Evolutionary conservation across 768 basidiomycete species (phyloP), one percentile per base, ranked within the genome.

Genomic region (Serendipita indica): DNA sequence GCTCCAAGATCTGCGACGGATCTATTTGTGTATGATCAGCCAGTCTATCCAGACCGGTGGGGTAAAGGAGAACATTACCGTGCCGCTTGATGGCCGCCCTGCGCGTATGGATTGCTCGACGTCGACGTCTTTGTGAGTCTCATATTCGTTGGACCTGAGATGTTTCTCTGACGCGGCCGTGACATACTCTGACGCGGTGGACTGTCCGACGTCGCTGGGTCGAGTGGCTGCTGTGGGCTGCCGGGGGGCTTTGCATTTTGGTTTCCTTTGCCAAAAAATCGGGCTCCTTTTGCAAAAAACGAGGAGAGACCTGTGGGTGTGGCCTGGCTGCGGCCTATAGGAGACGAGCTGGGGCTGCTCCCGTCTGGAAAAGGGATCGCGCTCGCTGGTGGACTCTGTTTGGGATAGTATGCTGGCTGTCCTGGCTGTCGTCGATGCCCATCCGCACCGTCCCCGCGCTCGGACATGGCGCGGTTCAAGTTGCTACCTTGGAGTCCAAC

Each of bases 1-100:
- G 49, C 49, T 28, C 49, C 49, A 10, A 54, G 49, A 54, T 54
- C 49, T 16, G 32, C 49, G 49, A 54, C 49, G 7, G 49, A 54
- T 54, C 49, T 54, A 27, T n/a, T 54, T 33, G 32, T 20, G 10
- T 3, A 33, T 54, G 10, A 54, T n/a, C 25, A 20, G 22, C 20
- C 22, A 46, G 30, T 33, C 4, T 10, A 33, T 12, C 7, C n/a
- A 7, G 32, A 28, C 25, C 35, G 10, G n/a, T n/a, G 10, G 35
- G n/a, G n/a, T n/a, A 37, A 33, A 28, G 4, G 22, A 16, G n/a
- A 12, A 33, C 22, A 18, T 54, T 28, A 54, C 49, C 49, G 22
- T n/a, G 49, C 49, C n/a, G 22, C 49, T 28, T 25, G n/a, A 30
- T 54, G 49, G 49, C 32, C 32, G 7, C 22, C 7, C 32, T 54